Base-by-base conservation (phyloP, 768 basidiomycete genomes). In the Ramaria rubella region DNA sequence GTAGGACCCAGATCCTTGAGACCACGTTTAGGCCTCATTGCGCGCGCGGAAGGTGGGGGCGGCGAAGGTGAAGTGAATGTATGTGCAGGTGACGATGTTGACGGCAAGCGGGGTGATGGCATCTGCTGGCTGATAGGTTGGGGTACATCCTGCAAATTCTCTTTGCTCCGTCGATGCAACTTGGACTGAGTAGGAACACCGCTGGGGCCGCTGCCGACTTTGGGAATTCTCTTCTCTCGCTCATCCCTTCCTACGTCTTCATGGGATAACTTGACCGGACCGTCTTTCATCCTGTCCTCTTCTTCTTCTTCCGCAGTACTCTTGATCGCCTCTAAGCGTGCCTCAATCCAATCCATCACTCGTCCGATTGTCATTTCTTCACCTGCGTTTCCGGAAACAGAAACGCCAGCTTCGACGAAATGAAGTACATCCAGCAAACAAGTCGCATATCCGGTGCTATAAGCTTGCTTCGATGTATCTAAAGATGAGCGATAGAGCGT, bases 341-440 rank as follows among this genome's bases (percentile, higher is more conserved):
- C 89, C 65, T 92, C 90, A 59, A 85, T 81, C 85, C 87, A 91
- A 63, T 91, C 88, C 83, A 91, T 81, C 50, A 92, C 82, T 27
- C 83, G 70, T 11, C 86, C 89, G 63, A 91, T 85, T 0, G 84
- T 82, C 83, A 88, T 81, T 38, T 70, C 67, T 46, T 68, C 62
- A 33, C 76, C 77, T 26, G 48, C 51, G 23, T 59, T 27, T 1
- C 59, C 61, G 44, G 53, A 42, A 27, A 53, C 48, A 24, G 87
- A 89, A 58, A 91, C 87, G 44, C 86, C 86, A 58, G 89, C 85
- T 69, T 91, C 88, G 49, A 92, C 82, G 80, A 90, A 88, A 66
- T 77, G 77, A 64, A 91, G 76, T 34, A 91, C 72, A 72, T 92
- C 89, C 64, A 85, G 81, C 62, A 89, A 90, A 14, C 89, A 89